These are phyloP conservation scores for Diplotaxis tenuifolia DNA, from an alignment of 345 rosid species.

Conservation along the genomic window DNA sequence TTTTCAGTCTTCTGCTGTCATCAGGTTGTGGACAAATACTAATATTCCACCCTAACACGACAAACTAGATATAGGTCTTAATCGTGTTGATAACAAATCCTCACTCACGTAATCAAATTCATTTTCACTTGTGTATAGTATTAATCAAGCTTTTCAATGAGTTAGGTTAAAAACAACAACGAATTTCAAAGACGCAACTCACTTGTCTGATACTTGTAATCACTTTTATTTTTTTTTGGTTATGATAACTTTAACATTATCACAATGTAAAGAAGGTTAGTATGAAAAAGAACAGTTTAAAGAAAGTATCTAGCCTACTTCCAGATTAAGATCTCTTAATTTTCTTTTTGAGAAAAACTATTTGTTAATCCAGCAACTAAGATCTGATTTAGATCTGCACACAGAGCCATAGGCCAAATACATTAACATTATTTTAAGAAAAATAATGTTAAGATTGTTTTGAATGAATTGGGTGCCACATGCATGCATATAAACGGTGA, in stretches of 20 bases:
- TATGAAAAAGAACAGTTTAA: neutral
- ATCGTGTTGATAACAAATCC: conserved; percentile 29
- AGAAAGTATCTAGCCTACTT: conserved; percentile 6
- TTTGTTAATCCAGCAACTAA: neutral
- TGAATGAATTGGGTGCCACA: conserved; percentile 22
- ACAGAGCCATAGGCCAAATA: neutral
- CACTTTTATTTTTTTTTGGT: neutral
- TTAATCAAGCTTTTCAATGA: conserved; percentile 10
- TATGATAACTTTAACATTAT: conserved; percentile 1
- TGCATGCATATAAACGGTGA: conserved; percentile 17
- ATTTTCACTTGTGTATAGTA: conserved; percentile 7
- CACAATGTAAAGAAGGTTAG: neutral
- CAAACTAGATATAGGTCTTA: conserved; percentile 31
- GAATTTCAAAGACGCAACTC: conserved; percentile 4
- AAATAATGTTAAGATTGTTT: neutral
- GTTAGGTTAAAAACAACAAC: conserved; percentile 23
- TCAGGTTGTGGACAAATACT: conserved; percentile 24
- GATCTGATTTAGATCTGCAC: neutral
- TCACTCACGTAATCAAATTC: conserved; percentile 27
- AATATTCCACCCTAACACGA: conserved; percentile 22
- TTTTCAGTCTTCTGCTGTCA: conserved; percentile 35
- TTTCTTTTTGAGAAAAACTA: neutral
- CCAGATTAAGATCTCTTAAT: conserved; percentile 1
- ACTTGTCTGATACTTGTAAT: conserved; percentile 19
- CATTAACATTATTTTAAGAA: neutral